Base-by-base conservation (phyloP, 2,329 filamentous ascomycete species). In the Verticillium isaacii region DNA sequence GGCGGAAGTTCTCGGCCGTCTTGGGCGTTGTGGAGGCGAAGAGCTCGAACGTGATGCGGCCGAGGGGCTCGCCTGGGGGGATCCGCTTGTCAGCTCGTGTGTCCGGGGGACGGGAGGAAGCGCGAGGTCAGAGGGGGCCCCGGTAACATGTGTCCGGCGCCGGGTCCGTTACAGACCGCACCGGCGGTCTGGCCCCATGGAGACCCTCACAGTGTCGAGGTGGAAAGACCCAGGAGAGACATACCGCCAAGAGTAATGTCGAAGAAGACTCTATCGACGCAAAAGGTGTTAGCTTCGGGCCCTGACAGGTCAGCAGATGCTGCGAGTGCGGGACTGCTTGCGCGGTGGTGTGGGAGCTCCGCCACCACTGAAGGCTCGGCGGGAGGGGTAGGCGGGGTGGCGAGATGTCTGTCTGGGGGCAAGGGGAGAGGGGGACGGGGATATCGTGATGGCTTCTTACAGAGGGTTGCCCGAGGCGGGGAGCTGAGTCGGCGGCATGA, bases 1-100 rank as follows among this genome's bases (percentile, higher is more conserved):
- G 92, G 56, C 93, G 91, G 75, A 99, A 98, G 80, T 98, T 98
- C 77, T 98, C 95, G 34, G 93, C 92, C 9, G 95, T 98, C 70
- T 89, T 89, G 66, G 93, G 93, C 0, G 92, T 90, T 25, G 90
- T 82, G 76, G 96, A 85, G 64, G 89, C 87, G 81, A 95, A 97
- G 64, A 99, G 86, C 77, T 97, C 92, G 75, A 97, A 93, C 67
- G 91, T 93, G 71, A 97, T 87, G 62, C 93, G 89, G 65, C 93
- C 93, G 17, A 97, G 85, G 2, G 91, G 89, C 71, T 96, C 91
- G 64, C 93, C 93, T 95, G 67, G 11, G 12, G 5, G 32, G 50
- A 36, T 29, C 29, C 29, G 29, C 5, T 29, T 19, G 54, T 56
- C 15, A 56, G 54, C 54, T 55, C 12, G n/a, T 12, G n/a, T 19